Conservation (phyloP, 306 rosid genomes). For the Cicer yamashitae region DNA sequence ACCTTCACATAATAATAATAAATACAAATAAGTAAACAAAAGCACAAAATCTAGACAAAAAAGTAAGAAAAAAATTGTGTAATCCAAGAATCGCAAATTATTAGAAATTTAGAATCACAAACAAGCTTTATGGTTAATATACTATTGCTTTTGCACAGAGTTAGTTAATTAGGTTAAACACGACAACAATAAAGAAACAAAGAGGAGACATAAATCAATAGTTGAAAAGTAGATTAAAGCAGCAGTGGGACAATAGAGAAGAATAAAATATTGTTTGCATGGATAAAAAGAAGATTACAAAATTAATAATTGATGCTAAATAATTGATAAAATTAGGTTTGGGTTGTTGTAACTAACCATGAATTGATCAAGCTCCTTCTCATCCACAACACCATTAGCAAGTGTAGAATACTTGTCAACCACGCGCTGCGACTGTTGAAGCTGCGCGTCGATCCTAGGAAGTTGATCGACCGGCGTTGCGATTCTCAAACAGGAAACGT, state of each 20-base stretch:
- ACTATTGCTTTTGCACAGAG: background rate
- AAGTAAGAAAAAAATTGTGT: background rate
- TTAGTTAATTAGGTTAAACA: background rate
- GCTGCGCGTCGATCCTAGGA: conserved; percentile 76
- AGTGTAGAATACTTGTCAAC: conserved; percentile 64
- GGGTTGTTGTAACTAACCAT: conserved; percentile 53
- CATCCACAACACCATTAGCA: conserved; percentile 53
- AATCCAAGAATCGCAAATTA: conserved; percentile 6
- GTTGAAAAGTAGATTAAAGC: background rate
- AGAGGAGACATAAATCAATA: conserved; percentile 3
- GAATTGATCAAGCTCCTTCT: conserved; percentile 76
- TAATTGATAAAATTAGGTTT: conserved; percentile 3
- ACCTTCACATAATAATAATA: background rate
- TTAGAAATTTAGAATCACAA: conserved; percentile 23
- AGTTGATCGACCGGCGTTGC: conserved; percentile 92
- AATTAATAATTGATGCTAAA: background rate
- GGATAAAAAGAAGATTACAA: background rate
- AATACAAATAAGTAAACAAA: background rate
- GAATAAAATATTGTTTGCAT: conserved; percentile 14
- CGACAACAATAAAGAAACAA: conserved; percentile 13
- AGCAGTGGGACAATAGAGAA: background rate
- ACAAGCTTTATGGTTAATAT: background rate
- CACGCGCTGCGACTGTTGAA: conserved; percentile 69
- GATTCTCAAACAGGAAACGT: conserved; percentile 81
- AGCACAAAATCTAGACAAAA: conserved; percentile 1